A percentile compares a stretch with the other conserved stretches of the same genome.
phyloP scores from a whole-genome alignment of 176 grass and related monocot genomes.

The Triticum timopheevii region DNA sequence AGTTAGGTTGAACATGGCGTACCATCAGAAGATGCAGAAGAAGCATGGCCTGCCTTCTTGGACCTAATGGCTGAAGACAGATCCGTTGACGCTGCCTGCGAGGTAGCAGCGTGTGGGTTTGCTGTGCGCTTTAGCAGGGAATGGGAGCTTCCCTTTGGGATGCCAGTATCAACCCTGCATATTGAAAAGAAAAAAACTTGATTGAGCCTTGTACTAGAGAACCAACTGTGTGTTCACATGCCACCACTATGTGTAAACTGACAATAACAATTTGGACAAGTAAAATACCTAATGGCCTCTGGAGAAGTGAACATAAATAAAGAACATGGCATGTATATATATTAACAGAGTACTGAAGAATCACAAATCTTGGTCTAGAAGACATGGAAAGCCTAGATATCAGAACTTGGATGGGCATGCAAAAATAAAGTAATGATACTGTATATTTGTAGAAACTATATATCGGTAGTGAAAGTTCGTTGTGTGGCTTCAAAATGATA shows the following conservation, averaged over 20 bases:
- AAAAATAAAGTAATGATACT: conserved; percentile 13
- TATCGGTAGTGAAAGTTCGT: background rate
- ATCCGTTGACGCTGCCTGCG: conserved; percentile 31
- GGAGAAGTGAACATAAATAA: background rate
- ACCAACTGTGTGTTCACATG: background rate
- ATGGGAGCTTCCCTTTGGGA: conserved; percentile 44
- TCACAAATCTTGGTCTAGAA: background rate
- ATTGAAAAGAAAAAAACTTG: conserved; percentile 13
- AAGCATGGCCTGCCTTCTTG: conserved; percentile 45
- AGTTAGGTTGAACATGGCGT: background rate
- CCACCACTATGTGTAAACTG: background rate
- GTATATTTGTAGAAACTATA: background rate
- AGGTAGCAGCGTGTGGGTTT: conserved; percentile 31
- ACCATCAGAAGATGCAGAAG: conserved; percentile 60
- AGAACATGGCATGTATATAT: background rate
- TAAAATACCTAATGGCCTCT: background rate
- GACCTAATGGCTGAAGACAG: conserved; percentile 39
- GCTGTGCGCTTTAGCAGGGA: conserved; percentile 44
- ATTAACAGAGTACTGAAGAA: background rate
- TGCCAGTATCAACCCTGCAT: conserved; percentile 45
- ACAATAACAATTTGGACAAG: background rate
- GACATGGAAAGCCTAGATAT: background rate
- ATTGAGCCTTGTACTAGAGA: conserved; percentile 3
- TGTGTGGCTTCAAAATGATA: background rate
- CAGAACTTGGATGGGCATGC: background rate